phyloP scores from a whole-genome alignment of 2,329 filamentous ascomycete species.

The Fusarium agapanthi region DNA sequence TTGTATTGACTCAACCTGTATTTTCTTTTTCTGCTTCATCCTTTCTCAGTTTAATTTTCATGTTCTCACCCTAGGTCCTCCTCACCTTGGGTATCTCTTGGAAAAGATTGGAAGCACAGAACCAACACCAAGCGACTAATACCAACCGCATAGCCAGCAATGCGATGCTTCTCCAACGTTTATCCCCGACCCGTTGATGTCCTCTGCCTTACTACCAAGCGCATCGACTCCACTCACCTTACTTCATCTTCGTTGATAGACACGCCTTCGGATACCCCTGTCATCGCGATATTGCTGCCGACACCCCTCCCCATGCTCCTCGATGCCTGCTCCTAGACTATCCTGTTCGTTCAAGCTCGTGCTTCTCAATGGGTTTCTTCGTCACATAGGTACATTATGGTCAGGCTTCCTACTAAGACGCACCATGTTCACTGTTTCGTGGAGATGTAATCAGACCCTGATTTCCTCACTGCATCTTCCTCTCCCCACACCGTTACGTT shows the following conservation, averaged over 20 bases:
- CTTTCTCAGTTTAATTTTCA: neutral
- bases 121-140: slow-evolving; percentile 14
- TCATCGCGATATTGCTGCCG: neutral
- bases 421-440: slow-evolving; percentile 31
- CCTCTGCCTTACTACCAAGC: slow-evolving; percentile 43
- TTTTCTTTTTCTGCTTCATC: slow-evolving; percentile 19
- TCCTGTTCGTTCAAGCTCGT: slow-evolving; percentile 34
- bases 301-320: slow-evolving; percentile 25
- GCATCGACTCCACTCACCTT: slow-evolving; percentile 33
- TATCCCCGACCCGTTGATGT: slow-evolving; percentile 37
- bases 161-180: slow-evolving; percentile 24
- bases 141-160: slow-evolving; percentile 18
- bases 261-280: slow-evolving; percentile 22
- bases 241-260: slow-evolving; percentile 21
- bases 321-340: slow-evolving; percentile 10
- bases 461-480: slow-evolving; percentile 34
- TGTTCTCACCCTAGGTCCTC: neutral
- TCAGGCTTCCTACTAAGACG: slow-evolving; percentile 35
- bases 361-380: slow-evolving; percentile 27
- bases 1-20: slow-evolving; percentile 17
- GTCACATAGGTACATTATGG: slow-evolving; percentile 36
- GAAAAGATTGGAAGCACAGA: slow-evolving; percentile 23
- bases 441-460: slow-evolving; percentile 41
- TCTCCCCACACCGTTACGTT: slow-evolving; percentile 36
- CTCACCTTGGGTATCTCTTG: slow-evolving; percentile 12